Evolutionary conservation across 2,329 filamentous ascomycete species (phyloP), one percentile per base, ranked within the genome.

Genomic region (Ophiostoma australiae): DNA sequence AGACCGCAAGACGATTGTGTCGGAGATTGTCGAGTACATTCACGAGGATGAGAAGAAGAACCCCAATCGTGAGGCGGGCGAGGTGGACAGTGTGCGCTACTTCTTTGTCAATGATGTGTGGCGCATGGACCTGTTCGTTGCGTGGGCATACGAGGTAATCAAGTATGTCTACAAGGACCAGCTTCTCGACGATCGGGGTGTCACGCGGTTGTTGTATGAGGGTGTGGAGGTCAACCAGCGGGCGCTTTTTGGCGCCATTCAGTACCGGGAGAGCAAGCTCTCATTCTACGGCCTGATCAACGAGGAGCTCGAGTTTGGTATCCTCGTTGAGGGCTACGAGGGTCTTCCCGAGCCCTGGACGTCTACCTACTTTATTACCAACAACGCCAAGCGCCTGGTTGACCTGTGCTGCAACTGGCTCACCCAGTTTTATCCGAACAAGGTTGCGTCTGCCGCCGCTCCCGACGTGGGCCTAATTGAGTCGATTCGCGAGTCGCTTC

Each of bases 311-410:
- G 83, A 88, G 68, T 82, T 90, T 74, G 90, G 90, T 7, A 86
- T 92, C 33, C 79, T 92, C 11, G 80, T 82, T 1, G 81, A 84
- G 20, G 86, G 87, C 65, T 94, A 93, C 76, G 85, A 89, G 27
- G 87, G 85, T 13, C 83, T 97, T 10, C 87, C 90, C 0, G 89
- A 92, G 72, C 91, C 94, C 65, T 99, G 95, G 95, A 97, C 94
- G 0, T 93, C 92, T 20, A 88, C 86, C 74, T 79, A 82, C 63
- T 87, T 84, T 73, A 82, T 89, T 70, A 85, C 87, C 69, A 89
- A 89, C 77, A 89, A 89, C 73, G 76, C 84, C 15, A 86, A 87
- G 76, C 86, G 87, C 23, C 82, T 89, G 20, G 81, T 87, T 33
- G 85, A 89, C 73, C 82, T 90, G 23, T 84, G 83, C 55, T 81